Conservation (phyloP, 805 yeast genomes). For the Isabelozyma heimii region DNA sequence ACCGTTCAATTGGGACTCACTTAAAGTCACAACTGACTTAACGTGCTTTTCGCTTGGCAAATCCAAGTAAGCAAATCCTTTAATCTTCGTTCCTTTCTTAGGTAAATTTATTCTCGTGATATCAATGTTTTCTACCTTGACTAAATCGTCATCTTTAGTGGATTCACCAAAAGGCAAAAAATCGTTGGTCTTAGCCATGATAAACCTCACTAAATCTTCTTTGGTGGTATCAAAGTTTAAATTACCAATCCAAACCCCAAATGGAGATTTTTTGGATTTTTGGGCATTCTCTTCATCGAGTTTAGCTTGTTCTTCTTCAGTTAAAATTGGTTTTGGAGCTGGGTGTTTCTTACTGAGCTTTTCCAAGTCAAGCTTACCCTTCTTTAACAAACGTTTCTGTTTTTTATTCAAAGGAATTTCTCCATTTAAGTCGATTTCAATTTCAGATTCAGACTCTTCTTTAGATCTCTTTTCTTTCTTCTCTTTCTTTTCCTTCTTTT, state of each 20-base stretch:
- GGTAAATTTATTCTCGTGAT: slow-evolving; percentile 81
- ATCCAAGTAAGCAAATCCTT: slow-evolving; percentile 92
- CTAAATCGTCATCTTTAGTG: slow-evolving; percentile 22
- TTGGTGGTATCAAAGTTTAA: slow-evolving; percentile 78
- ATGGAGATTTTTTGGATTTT: slow-evolving; percentile 44
- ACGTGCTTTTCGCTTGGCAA: slow-evolving; percentile 61
- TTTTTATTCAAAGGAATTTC: slow-evolving; percentile 87
- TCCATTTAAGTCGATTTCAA: slow-evolving; percentile 65
- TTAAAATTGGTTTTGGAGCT: slow-evolving; percentile 35
- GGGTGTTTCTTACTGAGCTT: slow-evolving; percentile 45
- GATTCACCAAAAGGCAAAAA: slow-evolving; percentile 9
- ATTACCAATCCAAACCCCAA: slow-evolving; percentile 95
- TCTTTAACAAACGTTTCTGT: slow-evolving; percentile 81
- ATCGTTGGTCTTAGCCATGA: slow-evolving; percentile 55
- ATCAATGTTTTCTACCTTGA: slow-evolving; percentile 49
- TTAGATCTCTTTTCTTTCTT: slow-evolving; percentile 6
- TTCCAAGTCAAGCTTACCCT: slow-evolving; percentile 69
- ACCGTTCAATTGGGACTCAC: slow-evolving; percentile 76
- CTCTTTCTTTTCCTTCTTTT: slow-evolving; percentile 12
- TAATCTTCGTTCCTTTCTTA: slow-evolving; percentile 61
- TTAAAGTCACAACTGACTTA: slow-evolving; percentile 57
- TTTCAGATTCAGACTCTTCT: slow-evolving; percentile 39
- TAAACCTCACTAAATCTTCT: slow-evolving; percentile 67
- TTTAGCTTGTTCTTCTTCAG: slow-evolving; percentile 26
- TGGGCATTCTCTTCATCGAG: slow-evolving; percentile 25